A percentile compares a stretch with the other conserved stretches of the same genome.
phyloP scores from a whole-genome alignment of 352 stramenopile genomes.

The Pythium brassicae region DNA sequence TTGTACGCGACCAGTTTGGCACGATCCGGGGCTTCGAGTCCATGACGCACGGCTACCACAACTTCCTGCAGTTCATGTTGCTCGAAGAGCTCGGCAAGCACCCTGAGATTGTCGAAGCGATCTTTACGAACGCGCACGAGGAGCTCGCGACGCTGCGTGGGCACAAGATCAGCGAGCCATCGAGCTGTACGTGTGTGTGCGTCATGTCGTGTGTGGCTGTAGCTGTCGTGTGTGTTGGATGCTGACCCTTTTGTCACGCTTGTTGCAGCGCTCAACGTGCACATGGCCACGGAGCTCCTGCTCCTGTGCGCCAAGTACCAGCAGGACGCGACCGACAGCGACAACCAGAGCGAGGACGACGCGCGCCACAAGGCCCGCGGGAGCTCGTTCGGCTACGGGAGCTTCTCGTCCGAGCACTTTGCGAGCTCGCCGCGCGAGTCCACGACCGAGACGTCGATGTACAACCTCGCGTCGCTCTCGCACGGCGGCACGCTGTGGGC shows the following conservation, averaged over 20 bases:
- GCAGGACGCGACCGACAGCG: conserved; percentile 30
- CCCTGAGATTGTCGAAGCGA: conserved; percentile 48
- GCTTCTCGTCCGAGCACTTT: conserved; percentile 55
- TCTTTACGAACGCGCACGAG: conserved; percentile 64
- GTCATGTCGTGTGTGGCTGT: neutral
- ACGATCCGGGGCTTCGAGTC: conserved; percentile 85
- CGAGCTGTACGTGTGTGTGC: conserved; percentile 31
- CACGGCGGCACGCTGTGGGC: conserved; percentile 55
- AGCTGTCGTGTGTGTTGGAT: conserved; percentile 1
- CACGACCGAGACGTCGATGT: conserved; percentile 67
- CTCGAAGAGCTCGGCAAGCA: conserved; percentile 82
- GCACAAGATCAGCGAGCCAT: conserved; percentile 42
- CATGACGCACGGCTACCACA: conserved; percentile 88
- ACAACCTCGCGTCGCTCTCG: conserved; percentile 66
- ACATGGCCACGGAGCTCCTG: conserved; percentile 69
- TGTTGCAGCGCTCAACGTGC: conserved; percentile 50
- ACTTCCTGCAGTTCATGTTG: conserved; percentile 88
- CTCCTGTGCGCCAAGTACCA: conserved; percentile 60
- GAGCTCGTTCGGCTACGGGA: conserved; percentile 41
- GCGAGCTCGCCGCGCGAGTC: conserved; percentile 51
- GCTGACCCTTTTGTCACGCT: neutral
- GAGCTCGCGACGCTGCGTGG: conserved; percentile 54
- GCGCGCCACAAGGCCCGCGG: conserved; percentile 27
- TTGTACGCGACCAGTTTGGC: conserved; percentile 85
- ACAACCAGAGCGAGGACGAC: conserved; percentile 30